Conservation (phyloP, 108 stramenopile species). For the Thalassiosira profunda region DNA sequence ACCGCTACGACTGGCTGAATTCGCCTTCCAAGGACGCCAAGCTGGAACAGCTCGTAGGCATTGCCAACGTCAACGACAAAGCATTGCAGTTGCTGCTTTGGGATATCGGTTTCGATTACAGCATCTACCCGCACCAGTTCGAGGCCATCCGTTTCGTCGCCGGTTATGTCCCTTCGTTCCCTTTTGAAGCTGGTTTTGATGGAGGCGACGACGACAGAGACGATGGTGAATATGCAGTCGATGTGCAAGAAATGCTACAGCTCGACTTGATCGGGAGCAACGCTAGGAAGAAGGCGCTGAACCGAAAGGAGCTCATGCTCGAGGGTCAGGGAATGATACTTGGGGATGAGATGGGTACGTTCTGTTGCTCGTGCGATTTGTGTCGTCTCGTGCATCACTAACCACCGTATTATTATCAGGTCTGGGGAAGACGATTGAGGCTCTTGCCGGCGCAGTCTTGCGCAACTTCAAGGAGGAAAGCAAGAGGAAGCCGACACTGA, state of each 20-base stretch:
- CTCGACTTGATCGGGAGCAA: not conserved
- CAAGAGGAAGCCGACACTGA: conserved; percentile 34
- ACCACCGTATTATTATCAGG: not conserved
- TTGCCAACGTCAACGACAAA: conserved; percentile 9
- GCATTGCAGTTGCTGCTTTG: conserved; percentile 24
- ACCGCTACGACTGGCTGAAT: not conserved
- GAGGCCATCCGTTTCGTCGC: conserved; percentile 47
- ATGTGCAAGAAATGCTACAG: conserved; percentile 9
- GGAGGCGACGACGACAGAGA: not conserved
- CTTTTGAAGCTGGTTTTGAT: conserved; percentile 10
- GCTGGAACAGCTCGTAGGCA: conserved; percentile 13
- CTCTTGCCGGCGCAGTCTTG: conserved; percentile 34
- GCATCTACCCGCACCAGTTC: conserved; percentile 44
- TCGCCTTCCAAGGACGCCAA: not conserved
- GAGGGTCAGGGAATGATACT: conserved; percentile 13
- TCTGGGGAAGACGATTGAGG: conserved; percentile 38
- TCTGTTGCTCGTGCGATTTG: too few species aligned
- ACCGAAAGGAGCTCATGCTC: not conserved
- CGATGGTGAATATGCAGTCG: not conserved
- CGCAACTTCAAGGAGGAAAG: conserved; percentile 16
- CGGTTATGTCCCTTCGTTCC: conserved; percentile 31
- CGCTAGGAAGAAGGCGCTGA: conserved; percentile 4
- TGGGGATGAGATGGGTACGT: conserved; percentile 50
- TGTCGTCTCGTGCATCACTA: not conserved
- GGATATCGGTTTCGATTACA: conserved; percentile 35